Base-by-base conservation (phyloP, 352 stramenopile species). In the Pythium pyrilobum region DNA sequence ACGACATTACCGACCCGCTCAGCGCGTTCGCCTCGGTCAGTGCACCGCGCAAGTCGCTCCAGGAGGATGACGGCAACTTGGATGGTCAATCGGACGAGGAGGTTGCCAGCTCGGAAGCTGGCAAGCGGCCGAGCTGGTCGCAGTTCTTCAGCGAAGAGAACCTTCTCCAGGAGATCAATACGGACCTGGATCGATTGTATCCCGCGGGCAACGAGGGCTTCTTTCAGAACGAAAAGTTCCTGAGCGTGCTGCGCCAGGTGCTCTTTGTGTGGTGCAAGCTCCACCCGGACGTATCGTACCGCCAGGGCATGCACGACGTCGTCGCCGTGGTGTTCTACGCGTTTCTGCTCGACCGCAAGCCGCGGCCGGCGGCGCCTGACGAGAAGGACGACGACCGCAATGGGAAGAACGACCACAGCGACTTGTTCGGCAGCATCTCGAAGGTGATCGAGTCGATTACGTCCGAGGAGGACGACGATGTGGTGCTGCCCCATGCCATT, bases 241-340 rank as follows among this genome's bases (percentile, higher is more conserved):
- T 89, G 24, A 76, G 54, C 31, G 73, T 81, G 24, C 54, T 93
- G 57, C 78, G 79, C 12, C 72, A 88, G 54, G 79, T 91, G 27
- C 69, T 93, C 5, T 93, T 93, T 34, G 74, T 91, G 20, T 93
- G 83, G 83, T 91, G 81, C 59, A 84, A 83, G 34, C 49, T 89
- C 42, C 77, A 93, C 43, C 71, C 83, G 6, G 77, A 88, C 24
- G 74, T 93, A 42, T 81, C 79, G n/a, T 93, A 93, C 36, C 77
- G 82, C 21, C 82, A 93, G 57, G 82, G 82, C 9, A 93, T 93
- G 82, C 82, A 93, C 51, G 82, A 93, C 44, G 77, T 93, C 42
- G 78, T 73, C 2, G 80, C 80, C 0, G 80, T 93, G 9, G 75
- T 93, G 24, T 72, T 93, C 23, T 93, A 84, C 40, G 73, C 82